A percentile compares a stretch with the other conserved stretches of the same genome.
phyloP scores from a whole-genome alignment of 1,284 basidiomycete species.

The Ustilago xerochloae region DNA sequence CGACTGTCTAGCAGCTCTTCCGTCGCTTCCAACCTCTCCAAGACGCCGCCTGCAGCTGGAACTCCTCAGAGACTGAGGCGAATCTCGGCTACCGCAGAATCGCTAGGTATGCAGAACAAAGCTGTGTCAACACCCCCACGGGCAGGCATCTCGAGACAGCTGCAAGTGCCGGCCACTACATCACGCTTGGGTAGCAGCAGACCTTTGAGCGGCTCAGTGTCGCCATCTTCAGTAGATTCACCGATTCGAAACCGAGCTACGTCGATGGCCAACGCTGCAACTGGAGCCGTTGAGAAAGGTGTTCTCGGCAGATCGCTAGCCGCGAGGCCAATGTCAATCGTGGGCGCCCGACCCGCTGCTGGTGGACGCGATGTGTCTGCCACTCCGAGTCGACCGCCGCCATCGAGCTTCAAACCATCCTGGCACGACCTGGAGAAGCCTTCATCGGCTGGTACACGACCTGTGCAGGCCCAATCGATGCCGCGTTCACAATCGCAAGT shows the following conservation, averaged over 20 bases:
- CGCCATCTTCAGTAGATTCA: slow-evolving; percentile 24
- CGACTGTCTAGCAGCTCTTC: slow-evolving; percentile 43
- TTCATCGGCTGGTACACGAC: background rate
- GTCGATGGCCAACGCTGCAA: slow-evolving; percentile 32
- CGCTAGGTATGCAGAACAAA: slow-evolving; percentile 26
- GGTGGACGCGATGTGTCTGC: slow-evolving; percentile 8
- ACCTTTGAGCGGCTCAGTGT: slow-evolving; percentile 6
- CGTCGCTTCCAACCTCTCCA: slow-evolving; percentile 28
- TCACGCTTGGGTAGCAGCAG: slow-evolving; percentile 13
- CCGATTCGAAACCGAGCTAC: slow-evolving; percentile 43
- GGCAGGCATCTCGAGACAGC: slow-evolving; percentile 15
- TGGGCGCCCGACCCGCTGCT: slow-evolving; percentile 10
- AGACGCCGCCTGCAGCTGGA: slow-evolving; percentile 36
- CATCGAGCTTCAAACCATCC: slow-evolving; percentile 39
- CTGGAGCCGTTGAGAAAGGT: slow-evolving; percentile 39
- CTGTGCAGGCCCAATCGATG: slow-evolving; percentile 20
- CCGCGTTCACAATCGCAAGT: slow-evolving; percentile 41
- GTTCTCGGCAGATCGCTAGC: slow-evolving; percentile 31
- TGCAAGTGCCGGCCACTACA: slow-evolving; percentile 18
- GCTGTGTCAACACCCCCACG: slow-evolving; percentile 34
- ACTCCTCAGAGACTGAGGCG: slow-evolving; percentile 27
- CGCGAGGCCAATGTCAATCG: slow-evolving; percentile 20
- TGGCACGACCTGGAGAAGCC: slow-evolving; percentile 39
- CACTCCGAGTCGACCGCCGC: slow-evolving; percentile 36
- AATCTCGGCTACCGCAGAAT: slow-evolving; percentile 44